Evolutionary conservation across 1,284 basidiomycete species (phyloP), one percentile per base, ranked within the genome.

Genomic region (Pseudozyma thailandica): DNA sequence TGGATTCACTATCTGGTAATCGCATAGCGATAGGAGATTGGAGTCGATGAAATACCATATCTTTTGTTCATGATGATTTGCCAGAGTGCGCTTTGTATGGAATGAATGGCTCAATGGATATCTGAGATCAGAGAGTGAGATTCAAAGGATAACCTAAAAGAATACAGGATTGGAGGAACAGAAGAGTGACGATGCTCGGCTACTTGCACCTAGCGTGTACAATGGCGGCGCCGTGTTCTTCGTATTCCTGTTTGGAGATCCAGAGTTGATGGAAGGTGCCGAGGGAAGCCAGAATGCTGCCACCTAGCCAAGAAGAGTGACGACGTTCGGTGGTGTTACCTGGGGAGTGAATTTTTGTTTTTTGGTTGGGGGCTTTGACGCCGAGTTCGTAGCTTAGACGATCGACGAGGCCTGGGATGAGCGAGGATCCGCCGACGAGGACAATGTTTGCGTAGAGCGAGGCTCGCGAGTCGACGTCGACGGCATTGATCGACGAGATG

Each of bases 381-480:
- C 86, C 85, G 10, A 98, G 85, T 82, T 99, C 96, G 57, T 87
- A 87, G 63, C 89, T 87, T 41, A 98, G 86, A 12, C 96, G 88
- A 79, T 98, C 94, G 16, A 87, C 87, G 62, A 98, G 88, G 13
- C 96, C 96, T 21, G 91, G 86, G 57, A 95, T 90, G 37, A 94
- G 85, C 62, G 90, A 92, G 21, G 92, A 91, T 21, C 94, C 95
- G 18, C 96, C 96, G 15, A 93, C 93, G 44, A 98, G 88, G 41
- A 99, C 94, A 52, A 99, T 90, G 82, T 98, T 98, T 77, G 90
- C 88, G 78, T 95, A 88, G 18, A 99, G 88, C 12, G 92, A 89
- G 50, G 93, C 90, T 21, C 94, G 91, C 49, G 96, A 86, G 81
- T 99, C 96, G 2, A 92, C 90, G 77, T 99, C 96, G 83, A 92